phyloP scores from a whole-genome alignment of 2,329 filamentous ascomycete genomes.

The Tolypocladium sp. region DNA sequence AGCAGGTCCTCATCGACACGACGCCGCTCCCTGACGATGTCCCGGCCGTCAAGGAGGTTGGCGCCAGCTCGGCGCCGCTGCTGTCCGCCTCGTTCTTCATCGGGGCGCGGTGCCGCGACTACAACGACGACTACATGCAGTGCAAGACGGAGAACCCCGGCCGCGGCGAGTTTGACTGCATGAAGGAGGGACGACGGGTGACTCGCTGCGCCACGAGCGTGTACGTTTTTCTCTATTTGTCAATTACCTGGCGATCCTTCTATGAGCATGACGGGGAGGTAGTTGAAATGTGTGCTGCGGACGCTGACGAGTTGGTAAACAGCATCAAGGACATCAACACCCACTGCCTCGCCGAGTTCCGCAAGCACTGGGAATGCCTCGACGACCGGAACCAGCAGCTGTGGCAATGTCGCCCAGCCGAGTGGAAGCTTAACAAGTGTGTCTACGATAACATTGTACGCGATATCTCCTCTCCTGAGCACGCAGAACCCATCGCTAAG shows the following conservation, averaged over 20 bases:
- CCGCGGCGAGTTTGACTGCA: conserved; percentile 83
- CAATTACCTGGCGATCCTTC: background rate
- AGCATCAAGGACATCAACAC: conserved; percentile 95
- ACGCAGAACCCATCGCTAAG: background rate
- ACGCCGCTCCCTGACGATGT: conserved; percentile 89
- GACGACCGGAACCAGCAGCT: conserved; percentile 97
- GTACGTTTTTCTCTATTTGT: conserved; percentile 45
- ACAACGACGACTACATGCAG: conserved; percentile 99
- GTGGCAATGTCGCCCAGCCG: conserved; percentile 84
- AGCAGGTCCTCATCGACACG: conserved; percentile 87
- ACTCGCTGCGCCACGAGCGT: conserved; percentile 94
- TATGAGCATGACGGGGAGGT: background rate
- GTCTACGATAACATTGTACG: conserved; percentile 91
- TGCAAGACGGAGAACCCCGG: conserved; percentile 95
- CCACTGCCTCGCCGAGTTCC: conserved; percentile 84
- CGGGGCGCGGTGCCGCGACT: conserved; percentile 84
- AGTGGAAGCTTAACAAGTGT: conserved; percentile 89
- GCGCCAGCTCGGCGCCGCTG: conserved; percentile 84
- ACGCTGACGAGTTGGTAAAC: conserved; percentile 5
- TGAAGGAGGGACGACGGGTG: conserved; percentile 94
- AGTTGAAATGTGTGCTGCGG: background rate
- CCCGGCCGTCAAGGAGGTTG: conserved; percentile 88
- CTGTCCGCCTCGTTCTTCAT: conserved; percentile 94
- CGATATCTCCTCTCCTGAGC: conserved; percentile 9
- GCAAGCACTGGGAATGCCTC: conserved; percentile 87